Evolutionary conservation across 305 asterid species (phyloP).

Genomic region (Fraxinus angustifolia): DNA sequence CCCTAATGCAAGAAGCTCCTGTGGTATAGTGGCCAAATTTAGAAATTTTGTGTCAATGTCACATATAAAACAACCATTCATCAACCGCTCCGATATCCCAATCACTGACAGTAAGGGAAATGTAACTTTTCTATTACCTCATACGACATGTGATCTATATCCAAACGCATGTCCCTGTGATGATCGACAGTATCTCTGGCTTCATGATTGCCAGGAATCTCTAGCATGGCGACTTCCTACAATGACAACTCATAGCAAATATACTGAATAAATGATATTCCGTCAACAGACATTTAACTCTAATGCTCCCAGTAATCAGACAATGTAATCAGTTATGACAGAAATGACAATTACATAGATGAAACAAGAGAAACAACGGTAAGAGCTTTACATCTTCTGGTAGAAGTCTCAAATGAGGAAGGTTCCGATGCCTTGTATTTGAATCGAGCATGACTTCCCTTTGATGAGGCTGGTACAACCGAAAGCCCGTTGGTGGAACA

Average conservation of each 20-base stretch:
- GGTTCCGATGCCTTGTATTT: background rate
- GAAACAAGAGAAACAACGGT: slow-evolving; percentile 1
- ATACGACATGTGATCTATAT: slow-evolving; percentile 37
- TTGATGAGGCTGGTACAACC: slow-evolving; percentile 59
- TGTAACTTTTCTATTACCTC: background rate
- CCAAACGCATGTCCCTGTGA: slow-evolving; percentile 87
- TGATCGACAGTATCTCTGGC: slow-evolving; percentile 57
- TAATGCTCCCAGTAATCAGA: background rate
- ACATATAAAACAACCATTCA: background rate
- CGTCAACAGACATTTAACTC: background rate
- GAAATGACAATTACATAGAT: background rate
- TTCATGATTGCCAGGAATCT: slow-evolving; percentile 65
- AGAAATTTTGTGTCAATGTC: background rate
- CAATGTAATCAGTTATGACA: slow-evolving; percentile 6
- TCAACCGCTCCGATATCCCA: background rate
- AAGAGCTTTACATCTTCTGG: slow-evolving; percentile 48
- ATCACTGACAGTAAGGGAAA: background rate
- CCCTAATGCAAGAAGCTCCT: slow-evolving; percentile 81
- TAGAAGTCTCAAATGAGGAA: slow-evolving; percentile 28
- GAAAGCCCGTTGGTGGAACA: slow-evolving; percentile 56
- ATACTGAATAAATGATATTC: background rate
- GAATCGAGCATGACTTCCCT: slow-evolving; percentile 54
- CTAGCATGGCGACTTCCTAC: slow-evolving; percentile 82
- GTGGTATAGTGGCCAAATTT: slow-evolving; percentile 18
- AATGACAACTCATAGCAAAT: slow-evolving; percentile 15